Evolutionary conservation across 2,329 filamentous ascomycete genomes (phyloP), one percentile per base, ranked within the genome.

Genomic region (Phaeomoniella chlamydospora): DNA sequence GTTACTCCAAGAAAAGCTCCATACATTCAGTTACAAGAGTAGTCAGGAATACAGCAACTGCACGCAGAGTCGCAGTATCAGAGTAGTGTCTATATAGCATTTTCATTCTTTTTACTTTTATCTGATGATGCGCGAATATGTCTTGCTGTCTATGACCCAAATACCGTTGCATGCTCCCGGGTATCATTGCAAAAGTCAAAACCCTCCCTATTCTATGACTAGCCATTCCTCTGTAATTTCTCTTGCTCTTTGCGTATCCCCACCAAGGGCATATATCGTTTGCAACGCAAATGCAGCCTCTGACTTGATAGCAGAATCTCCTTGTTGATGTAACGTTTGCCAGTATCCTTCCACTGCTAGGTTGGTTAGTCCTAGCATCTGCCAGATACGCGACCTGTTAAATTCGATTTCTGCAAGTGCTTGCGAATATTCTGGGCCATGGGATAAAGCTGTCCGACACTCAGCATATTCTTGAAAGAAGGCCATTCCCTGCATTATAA

Each of bases 401-500:
- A 80, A 92, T 49, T 83, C 78, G 5, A 82, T 82, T 56, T 93
- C 85, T 11, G 38, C 46, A 11, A 45, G 15, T 22, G 31, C 16
- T 30, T 35, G 29, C 37, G 39, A 29, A 44, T 40, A 16, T 42
- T 45, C 19, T 29, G 35, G 15, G 34, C 36, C 17, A 12, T 41
- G 33, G 15, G 39, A 37, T 11, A 36, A 44, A 53, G 40, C 62
- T 56, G 41, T 61, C 16, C 80, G 68, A 16, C 73, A 52, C 2
- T 74, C 65, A 45, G 81, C 78, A 57, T 92, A 93, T 22, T 74
- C 65, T 39, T 78, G 73, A 39, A 96, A 59, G 49, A 94, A 94
- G 0, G 77, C 67, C 35, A 94, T 69, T 0, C 86, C 90, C 54
- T 96, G 87, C 43, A 84, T 68, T 30, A 94, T 75, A 29, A 86